Base-by-base conservation (phyloP, 306 rosid species). In the Abrus pulchellus region DNA sequence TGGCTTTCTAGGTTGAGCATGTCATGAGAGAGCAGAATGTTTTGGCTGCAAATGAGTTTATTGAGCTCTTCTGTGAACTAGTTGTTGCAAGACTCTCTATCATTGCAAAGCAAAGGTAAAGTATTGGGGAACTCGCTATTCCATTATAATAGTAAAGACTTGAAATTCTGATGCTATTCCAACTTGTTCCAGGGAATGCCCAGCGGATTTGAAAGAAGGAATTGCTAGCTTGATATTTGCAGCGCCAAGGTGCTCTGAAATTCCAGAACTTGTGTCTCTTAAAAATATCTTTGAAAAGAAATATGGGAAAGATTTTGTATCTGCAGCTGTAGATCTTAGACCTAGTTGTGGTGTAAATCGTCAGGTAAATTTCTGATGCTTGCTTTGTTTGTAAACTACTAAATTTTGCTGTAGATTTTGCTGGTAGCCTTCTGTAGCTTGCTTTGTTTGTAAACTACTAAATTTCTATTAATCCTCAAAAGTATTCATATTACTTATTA, bases 121-220 rank as follows among this genome's bases (percentile, higher is more conserved):
- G 45, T 3, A 41, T 48, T 12, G 44, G 38, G 52, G 44, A 45
- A 33, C 56, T 53, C 2, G 6, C 56, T 77, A 52, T 48, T 63
- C 38, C n/a, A 36, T 34, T 66, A 8, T 49, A 11, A 28, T 59
- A 30, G 47, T 67, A 65, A 9, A 60, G 56, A 64, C 52, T 9
- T 66, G 57, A 63, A 47, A 48, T 62, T 86, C 73, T 81, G 54
- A 90, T 86, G 61, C 43, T 72, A 57, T 9, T 68, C 44, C 33
- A 20, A 68, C 63, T 80, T 78, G 41, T 68, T 80, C 9, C 92
- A 95, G 98, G 89, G 93, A 89, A 64, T 96, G 99, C 78, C 99
- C 99, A 0, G 90, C 97, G 32, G 99, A 96, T 87, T 90, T 96
- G 67, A 96, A 96, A 74, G 99, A 96, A 85, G 99, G 98, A 56